Conservation (phyloP, 148 eudicot genomes). For the Fagopyrum esculentum region DNA sequence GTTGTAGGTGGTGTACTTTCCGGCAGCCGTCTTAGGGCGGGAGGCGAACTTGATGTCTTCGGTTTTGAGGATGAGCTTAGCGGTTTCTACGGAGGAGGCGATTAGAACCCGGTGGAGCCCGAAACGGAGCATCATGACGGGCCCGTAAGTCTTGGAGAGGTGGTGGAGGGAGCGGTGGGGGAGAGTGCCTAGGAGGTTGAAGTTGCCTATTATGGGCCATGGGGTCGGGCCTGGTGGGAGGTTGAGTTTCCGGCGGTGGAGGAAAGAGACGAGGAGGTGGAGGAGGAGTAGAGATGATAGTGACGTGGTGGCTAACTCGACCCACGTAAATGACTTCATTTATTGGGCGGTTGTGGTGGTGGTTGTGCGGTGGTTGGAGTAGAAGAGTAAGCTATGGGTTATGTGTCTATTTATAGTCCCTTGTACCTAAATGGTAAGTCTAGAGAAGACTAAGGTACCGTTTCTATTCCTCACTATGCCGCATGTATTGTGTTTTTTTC, state of each 20-base stretch:
- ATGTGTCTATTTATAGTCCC: no score
- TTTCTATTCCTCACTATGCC: no score
- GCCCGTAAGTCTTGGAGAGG: constrained; percentile 62
- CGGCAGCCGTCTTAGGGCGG: constrained; percentile 80
- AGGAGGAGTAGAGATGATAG: constrained; percentile 26
- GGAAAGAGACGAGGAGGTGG: constrained; percentile 24
- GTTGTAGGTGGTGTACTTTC: constrained; percentile 83
- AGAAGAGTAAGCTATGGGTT: no score
- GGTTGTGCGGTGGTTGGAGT: no score
- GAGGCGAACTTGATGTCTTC: constrained; percentile 54
- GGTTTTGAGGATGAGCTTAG: constrained; percentile 55
- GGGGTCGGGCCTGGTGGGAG: constrained; percentile 88
- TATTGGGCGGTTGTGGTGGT: neutral
- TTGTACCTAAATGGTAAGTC: no score
- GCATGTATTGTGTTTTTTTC: no score
- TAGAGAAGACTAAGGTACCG: no score
- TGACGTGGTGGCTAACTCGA: constrained; percentile 23
- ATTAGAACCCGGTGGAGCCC: constrained; percentile 65
- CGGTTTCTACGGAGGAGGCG: constrained; percentile 69
- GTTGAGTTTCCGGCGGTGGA: constrained; percentile 33
- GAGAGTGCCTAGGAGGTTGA: constrained; percentile 73
- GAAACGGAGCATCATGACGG: constrained; percentile 57
- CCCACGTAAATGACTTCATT: constrained; percentile 24
- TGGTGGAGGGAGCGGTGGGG: constrained; percentile 72
- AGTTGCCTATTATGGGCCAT: constrained; percentile 94